phyloP scores from a whole-genome alignment of 208 protist genomes.

The Leishmania tarentolae region DNA sequence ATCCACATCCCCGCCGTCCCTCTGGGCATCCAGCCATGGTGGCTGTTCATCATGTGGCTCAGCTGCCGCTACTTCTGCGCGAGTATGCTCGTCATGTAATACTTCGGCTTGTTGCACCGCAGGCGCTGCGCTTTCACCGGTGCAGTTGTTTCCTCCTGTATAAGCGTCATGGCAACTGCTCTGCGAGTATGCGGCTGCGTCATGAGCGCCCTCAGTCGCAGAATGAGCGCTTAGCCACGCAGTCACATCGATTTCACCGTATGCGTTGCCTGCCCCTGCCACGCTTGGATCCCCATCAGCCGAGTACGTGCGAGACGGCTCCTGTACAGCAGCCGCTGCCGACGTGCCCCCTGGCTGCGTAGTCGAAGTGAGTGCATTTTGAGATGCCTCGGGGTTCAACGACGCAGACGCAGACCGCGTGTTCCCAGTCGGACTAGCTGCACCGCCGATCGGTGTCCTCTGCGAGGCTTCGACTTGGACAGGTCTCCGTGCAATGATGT shows the following conservation, averaged over 20 bases:
- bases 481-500: background rate
- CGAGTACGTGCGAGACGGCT: background rate
- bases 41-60: conserved; percentile 23
- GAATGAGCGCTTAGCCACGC: conserved; percentile 29
- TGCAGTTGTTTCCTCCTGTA: background rate
- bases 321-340: background rate
- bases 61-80: background rate
- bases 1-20: background rate
- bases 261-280: background rate
- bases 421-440: background rate
- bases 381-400: background rate
- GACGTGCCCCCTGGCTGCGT: background rate
- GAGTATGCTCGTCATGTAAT: conserved; percentile 1
- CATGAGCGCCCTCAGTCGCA: background rate
- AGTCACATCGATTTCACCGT: conserved; percentile 15
- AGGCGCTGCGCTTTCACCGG: background rate
- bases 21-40: conserved; percentile 18
- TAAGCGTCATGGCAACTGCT: background rate
- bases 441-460: background rate
- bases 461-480: background rate
- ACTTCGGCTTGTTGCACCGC: conserved; percentile 15
- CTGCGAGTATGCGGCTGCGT: background rate
- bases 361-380: background rate
- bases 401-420: background rate
- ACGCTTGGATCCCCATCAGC: too few relatives aligned